Evolutionary conservation across 305 asterid species (phyloP).

Genomic region (Fraxinus sp.): DNA sequence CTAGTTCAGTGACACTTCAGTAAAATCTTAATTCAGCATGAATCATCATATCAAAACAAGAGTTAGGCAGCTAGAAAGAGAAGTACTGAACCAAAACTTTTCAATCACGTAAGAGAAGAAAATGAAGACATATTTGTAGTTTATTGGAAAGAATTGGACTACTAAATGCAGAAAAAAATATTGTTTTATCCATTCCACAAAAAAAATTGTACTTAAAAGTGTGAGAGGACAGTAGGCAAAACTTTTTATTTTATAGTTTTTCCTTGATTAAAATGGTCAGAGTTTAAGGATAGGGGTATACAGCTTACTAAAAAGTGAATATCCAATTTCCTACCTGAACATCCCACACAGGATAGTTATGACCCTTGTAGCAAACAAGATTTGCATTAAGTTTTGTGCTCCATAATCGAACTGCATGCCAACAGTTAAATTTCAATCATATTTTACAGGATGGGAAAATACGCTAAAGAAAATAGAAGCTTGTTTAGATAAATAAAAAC

Average conservation of each 20-base stretch:
- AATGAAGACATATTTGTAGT: neutral
- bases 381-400: slow-evolving; percentile 84
- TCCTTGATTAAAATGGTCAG: neutral
- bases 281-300: neutral
- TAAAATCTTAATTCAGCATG: neutral
- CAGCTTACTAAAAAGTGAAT: slow-evolving; percentile 18
- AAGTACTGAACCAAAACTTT: neutral
- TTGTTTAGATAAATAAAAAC: slow-evolving; percentile 3
- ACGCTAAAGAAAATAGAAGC: neutral
- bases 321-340: slow-evolving; percentile 58
- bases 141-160: neutral
- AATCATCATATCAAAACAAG: neutral
- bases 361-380: slow-evolving; percentile 98
- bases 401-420: slow-evolving; percentile 80
- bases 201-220: neutral
- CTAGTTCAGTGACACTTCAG: neutral
- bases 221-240: neutral
- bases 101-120: neutral
- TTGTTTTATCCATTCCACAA: neutral
- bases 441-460: neutral
- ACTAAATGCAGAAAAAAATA: neutral
- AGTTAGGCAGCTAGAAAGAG: neutral
- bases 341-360: slow-evolving; percentile 97
- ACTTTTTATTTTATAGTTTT: neutral
- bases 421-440: neutral